phyloP scores from a whole-genome alignment of 2,329 filamentous ascomycete genomes.

The Fusarium nodosum region DNA sequence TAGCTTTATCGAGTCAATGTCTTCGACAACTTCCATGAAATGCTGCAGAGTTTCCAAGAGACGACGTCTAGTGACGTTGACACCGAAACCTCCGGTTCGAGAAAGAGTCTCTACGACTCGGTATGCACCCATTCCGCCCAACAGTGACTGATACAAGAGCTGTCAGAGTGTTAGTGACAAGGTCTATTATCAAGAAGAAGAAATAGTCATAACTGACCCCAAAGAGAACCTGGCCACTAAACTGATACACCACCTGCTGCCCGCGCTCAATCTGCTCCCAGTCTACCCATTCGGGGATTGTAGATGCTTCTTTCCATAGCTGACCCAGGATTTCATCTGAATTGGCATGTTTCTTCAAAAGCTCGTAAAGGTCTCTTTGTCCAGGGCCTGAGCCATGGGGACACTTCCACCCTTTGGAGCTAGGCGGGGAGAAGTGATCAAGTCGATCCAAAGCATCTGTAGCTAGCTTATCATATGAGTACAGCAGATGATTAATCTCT shows the following conservation, averaged over 20 bases:
- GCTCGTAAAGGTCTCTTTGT: slow-evolving; percentile 71
- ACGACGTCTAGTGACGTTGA: slow-evolving; percentile 74
- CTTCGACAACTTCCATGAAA: slow-evolving; percentile 77
- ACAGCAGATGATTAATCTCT: slow-evolving; percentile 71
- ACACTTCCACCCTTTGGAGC: slow-evolving; percentile 49
- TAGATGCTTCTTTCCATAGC: slow-evolving; percentile 77
- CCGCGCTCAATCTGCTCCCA: slow-evolving; percentile 81
- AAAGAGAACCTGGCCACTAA: slow-evolving; percentile 75
- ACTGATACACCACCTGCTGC: slow-evolving; percentile 83
- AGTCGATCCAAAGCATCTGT: slow-evolving; percentile 75
- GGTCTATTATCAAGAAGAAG: fast-evolving
- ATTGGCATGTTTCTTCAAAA: slow-evolving; percentile 70
- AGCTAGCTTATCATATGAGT: slow-evolving; percentile 76
- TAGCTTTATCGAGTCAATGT: slow-evolving; percentile 74
- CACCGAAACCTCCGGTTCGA: slow-evolving; percentile 80
- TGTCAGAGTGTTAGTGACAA: slow-evolving; percentile 30
- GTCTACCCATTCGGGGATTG: slow-evolving; percentile 80
- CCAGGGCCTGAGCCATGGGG: slow-evolving; percentile 47
- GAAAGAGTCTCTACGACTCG: slow-evolving; percentile 80
- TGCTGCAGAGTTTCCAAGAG: slow-evolving; percentile 80
- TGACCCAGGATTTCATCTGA: slow-evolving; percentile 66
- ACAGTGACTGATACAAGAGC: slow-evolving; percentile 74
- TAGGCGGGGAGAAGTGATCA: slow-evolving; percentile 67
- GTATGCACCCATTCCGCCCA: slow-evolving; percentile 79
- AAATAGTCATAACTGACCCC: slow-evolving; percentile 56